phyloP scores from a whole-genome alignment of 805 yeast genomes.

The Yamadazyma ubonensis region DNA sequence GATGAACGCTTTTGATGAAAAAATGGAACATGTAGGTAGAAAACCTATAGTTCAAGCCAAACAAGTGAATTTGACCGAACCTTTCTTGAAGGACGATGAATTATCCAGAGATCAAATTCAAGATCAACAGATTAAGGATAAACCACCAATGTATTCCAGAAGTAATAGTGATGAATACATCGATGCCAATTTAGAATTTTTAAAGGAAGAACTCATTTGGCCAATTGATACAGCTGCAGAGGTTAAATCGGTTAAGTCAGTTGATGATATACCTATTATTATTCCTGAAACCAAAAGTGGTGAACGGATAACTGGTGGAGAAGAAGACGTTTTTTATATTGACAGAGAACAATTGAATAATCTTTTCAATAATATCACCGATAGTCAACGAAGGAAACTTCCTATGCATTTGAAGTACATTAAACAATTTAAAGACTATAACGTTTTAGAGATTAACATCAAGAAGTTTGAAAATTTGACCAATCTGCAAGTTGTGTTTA shows the following conservation, averaged over 20 bases:
- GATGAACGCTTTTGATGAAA: constrained; percentile 26
- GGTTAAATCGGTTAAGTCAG: constrained; percentile 13
- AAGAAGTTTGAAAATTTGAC: constrained; percentile 30
- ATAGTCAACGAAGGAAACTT: constrained; percentile 23
- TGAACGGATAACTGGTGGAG: constrained; percentile 9
- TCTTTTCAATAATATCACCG: constrained; percentile 24
- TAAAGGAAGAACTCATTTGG: constrained; percentile 29
- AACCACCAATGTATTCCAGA: constrained; percentile 8
- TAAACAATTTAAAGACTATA: constrained; percentile 37
- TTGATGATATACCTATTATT: constrained; percentile 1
- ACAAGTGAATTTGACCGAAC: constrained; percentile 17
- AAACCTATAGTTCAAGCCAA: constrained; percentile 11
- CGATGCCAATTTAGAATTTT: constrained; percentile 31
- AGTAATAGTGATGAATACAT: constrained; percentile 29
- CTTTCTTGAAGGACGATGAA: constrained; percentile 42
- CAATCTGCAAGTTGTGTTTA: constrained; percentile 6
- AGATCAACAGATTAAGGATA: constrained; percentile 37
- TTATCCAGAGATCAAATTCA: constrained; percentile 40
- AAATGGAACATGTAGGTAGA: constrained; percentile 18
- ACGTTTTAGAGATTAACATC: constrained; percentile 27
- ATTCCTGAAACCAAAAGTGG: constrained; percentile 8
- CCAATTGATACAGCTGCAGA: constrained; percentile 15
- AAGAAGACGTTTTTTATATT: constrained; percentile 21
- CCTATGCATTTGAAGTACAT: constrained; percentile 36
- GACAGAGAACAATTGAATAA: constrained; percentile 26